Evolutionary conservation across 306 rosid genomes (phyloP).

Genomic region (Macrotyloma uniflorum): DNA sequence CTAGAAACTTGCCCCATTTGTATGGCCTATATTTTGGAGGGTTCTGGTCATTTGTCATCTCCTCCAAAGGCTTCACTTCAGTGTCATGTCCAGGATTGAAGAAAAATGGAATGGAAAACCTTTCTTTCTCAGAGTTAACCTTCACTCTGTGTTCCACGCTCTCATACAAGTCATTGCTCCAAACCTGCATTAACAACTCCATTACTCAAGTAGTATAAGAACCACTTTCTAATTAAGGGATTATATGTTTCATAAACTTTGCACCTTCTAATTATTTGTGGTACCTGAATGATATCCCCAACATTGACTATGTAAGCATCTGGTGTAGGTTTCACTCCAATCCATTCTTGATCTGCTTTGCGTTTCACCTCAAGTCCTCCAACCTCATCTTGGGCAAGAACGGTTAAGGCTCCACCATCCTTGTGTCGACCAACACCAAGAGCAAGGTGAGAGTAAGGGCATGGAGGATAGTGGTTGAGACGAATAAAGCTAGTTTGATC

Average conservation of each 20-base stretch:
- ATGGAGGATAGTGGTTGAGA: slow-evolving; percentile 65
- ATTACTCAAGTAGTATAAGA: neutral
- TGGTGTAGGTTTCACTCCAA: slow-evolving; percentile 59
- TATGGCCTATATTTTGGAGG: slow-evolving; percentile 56
- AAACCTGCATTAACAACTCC: slow-evolving; percentile 52
- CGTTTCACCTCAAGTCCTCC: slow-evolving; percentile 68
- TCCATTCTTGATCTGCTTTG: slow-evolving; percentile 66
- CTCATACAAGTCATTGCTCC: slow-evolving; percentile 81
- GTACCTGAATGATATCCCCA: slow-evolving; percentile 68
- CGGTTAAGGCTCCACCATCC: slow-evolving; percentile 57
- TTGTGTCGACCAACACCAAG: slow-evolving; percentile 71
- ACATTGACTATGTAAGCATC: slow-evolving; percentile 63
- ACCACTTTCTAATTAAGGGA: neutral
- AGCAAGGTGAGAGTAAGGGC: slow-evolving; percentile 62
- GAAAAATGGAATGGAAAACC: slow-evolving; percentile 71
- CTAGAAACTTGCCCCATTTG: slow-evolving; percentile 62
- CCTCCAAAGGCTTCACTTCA: slow-evolving; percentile 66
- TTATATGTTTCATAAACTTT: too few relatives aligned
- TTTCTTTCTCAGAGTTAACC: slow-evolving; percentile 65
- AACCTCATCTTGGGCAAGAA: slow-evolving; percentile 68
- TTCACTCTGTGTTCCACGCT: slow-evolving; percentile 79
- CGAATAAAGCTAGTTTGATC: slow-evolving; percentile 51
- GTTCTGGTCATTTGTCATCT: slow-evolving; percentile 48
- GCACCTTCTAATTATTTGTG: too few relatives aligned
- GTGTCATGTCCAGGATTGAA: slow-evolving; percentile 54